phyloP scores from a whole-genome alignment of 1,284 basidiomycete species.

The Stereum hirsutum region DNA sequence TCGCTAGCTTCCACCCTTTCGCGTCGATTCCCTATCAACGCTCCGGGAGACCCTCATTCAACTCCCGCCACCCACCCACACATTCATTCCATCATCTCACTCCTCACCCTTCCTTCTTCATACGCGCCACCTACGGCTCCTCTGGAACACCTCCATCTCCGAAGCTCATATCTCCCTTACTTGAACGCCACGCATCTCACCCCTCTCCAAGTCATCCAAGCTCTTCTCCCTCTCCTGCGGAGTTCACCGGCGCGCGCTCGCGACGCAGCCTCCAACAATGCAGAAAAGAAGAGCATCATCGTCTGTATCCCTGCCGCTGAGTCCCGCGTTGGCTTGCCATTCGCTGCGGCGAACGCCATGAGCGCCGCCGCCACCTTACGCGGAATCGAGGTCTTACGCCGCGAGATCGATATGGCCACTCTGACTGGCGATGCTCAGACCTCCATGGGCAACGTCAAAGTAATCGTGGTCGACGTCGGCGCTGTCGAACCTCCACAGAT shows the following conservation, averaged over 20 bases:
- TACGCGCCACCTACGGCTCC: slow-evolving; percentile 38
- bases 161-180: slow-evolving; percentile 54
- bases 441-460: slow-evolving; percentile 50
- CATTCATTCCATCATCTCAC: slow-evolving; percentile 62
- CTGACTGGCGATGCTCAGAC: slow-evolving; percentile 37
- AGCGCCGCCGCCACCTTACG: slow-evolving; percentile 61
- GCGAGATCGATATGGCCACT: slow-evolving; percentile 54
- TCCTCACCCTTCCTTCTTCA: slow-evolving; percentile 48
- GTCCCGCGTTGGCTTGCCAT: slow-evolving; percentile 63
- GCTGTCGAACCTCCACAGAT: slow-evolving; percentile 30
- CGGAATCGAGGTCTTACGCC: slow-evolving; percentile 58
- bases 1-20: slow-evolving; percentile 70
- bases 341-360: slow-evolving; percentile 59
- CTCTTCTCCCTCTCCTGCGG: slow-evolving; percentile 66
- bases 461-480: slow-evolving; percentile 62
- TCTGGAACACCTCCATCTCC: slow-evolving; percentile 61
- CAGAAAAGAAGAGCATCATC: slow-evolving; percentile 52
- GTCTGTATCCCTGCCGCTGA: slow-evolving; percentile 64
- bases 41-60: slow-evolving; percentile 70
- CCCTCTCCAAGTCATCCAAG: slow-evolving; percentile 66
- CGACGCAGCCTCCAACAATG: slow-evolving; percentile 27
- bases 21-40: slow-evolving; percentile 70
- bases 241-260: slow-evolving; percentile 41
- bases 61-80: slow-evolving; percentile 53
- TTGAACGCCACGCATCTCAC: slow-evolving; percentile 64